phyloP scores from a whole-genome alignment of 192 early-diverging fungal species.

The Coemansia sp. region DNA sequence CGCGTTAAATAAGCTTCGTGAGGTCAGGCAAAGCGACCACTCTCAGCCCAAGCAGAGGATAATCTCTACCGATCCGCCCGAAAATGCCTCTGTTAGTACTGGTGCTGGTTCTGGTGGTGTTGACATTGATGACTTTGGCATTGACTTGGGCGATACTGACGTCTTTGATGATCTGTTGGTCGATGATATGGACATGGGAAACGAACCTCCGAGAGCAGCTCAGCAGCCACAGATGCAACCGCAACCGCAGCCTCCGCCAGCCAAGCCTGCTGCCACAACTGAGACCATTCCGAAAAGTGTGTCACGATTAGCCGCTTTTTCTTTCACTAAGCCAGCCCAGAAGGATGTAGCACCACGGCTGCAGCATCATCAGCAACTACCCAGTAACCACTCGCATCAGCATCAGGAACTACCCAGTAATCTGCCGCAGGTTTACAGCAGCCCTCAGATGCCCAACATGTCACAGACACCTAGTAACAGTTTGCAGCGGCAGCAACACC shows the following conservation, averaged over 20 bases:
- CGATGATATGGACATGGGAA: slow-evolving; percentile 1
- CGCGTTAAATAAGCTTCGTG: slow-evolving; percentile 43
- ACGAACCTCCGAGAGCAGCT: background rate
- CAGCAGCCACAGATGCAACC: background rate
- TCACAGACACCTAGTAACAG: background rate
- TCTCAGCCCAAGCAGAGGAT: slow-evolving; percentile 30
- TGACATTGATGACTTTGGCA: slow-evolving; percentile 18
- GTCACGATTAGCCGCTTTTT: slow-evolving; percentile 1
- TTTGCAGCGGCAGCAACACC: background rate
- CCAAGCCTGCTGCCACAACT: background rate
- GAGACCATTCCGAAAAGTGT: background rate
- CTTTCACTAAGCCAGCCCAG: background rate
- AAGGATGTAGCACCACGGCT: background rate
- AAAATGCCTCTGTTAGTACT: background rate
- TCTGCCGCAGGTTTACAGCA: background rate
- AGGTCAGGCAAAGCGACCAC: slow-evolving; percentile 22
- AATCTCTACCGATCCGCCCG: background rate
- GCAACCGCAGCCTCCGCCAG: background rate
- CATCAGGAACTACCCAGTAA: background rate
- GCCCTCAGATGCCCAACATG: background rate
- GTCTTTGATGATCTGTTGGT: slow-evolving; percentile 28
- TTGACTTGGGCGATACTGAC: slow-evolving; percentile 31
- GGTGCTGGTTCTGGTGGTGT: background rate
- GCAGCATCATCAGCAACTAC: background rate
- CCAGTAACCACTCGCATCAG: background rate